Conservation (phyloP, 2,329 filamentous ascomycete genomes). For the Hypoxylon sp. region DNA sequence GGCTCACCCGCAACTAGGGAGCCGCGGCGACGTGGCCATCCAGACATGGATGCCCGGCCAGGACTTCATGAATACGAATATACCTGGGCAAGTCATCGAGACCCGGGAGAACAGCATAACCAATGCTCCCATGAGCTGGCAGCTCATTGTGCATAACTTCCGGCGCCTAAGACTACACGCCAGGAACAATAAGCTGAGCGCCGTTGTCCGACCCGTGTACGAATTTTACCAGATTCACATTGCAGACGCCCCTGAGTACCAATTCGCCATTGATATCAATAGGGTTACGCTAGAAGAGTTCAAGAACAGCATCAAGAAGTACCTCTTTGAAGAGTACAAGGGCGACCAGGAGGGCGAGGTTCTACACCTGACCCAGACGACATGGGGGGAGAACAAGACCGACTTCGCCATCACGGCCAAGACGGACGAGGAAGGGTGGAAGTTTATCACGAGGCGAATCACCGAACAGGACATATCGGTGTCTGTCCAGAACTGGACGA, state of each 20-base stretch:
- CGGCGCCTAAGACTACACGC: background rate
- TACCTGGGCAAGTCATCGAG: constrained; percentile 9
- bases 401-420: constrained; percentile 36
- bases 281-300: constrained; percentile 3
- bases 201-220: constrained; percentile 36
- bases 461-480: constrained; percentile 35
- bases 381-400: background rate
- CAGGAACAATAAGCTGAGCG: background rate
- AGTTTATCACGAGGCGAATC: constrained; percentile 40
- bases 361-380: constrained; percentile 29
- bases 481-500: constrained; percentile 15
- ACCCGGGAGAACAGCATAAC: background rate
- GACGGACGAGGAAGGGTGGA: constrained; percentile 41
- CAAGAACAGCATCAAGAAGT: constrained; percentile 1
- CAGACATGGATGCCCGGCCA: constrained; percentile 35
- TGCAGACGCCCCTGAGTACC: background rate
- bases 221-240: constrained; percentile 22
- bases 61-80: constrained; percentile 17
- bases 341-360: constrained; percentile 5
- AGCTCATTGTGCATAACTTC: background rate
- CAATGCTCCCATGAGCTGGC: constrained; percentile 13
- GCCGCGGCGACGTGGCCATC: constrained; percentile 9
- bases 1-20: background rate
- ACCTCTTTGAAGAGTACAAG: constrained; percentile 19
- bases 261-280: constrained; percentile 10